phyloP scores from a whole-genome alignment of 1,139 yeast species.

The Dujonia santamariae region DNA sequence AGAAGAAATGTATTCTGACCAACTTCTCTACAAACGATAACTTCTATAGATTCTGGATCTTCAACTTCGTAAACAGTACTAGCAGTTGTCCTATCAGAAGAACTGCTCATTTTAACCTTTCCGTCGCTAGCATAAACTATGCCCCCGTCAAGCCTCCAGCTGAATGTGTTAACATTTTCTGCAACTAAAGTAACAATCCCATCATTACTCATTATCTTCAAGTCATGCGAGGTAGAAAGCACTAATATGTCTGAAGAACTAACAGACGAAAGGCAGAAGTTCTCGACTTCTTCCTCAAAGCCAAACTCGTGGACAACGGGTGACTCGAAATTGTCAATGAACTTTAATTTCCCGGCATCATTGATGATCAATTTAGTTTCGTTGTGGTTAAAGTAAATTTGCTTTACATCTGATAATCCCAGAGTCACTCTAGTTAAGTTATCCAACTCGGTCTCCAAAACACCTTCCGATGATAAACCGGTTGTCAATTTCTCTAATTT shows the following conservation, averaged over 20 bases:
- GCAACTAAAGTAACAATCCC: too few species aligned
- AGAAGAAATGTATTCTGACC: conserved; percentile 17
- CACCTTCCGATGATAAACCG: too few species aligned
- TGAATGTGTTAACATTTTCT: not conserved
- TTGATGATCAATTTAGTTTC: conserved; percentile 22
- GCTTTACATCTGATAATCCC: conserved; percentile 15
- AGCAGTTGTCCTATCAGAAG: not conserved
- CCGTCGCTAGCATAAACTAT: not conserved
- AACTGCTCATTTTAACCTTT: not conserved
- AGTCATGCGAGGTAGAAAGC: too few species aligned
- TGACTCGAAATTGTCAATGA: too few species aligned
- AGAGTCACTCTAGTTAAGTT: conserved; percentile 5
- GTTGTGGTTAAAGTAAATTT: conserved; percentile 23
- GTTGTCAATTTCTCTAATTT: conserved; percentile 12
- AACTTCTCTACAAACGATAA: not conserved
- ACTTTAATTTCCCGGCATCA: conserved; percentile 12
- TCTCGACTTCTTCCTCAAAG: too few species aligned
- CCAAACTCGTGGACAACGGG: too few species aligned
- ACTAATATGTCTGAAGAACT: too few species aligned
- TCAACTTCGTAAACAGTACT: not conserved
- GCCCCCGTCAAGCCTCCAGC: conserved; percentile 1
- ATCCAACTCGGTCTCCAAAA: conserved; percentile 5
- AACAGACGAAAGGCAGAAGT: too few species aligned
- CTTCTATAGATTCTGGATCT: not conserved
- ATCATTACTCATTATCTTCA: too few species aligned